Conservation (phyloP, 1,284 basidiomycete species). For the Retiboletus flavoniger region DNA sequence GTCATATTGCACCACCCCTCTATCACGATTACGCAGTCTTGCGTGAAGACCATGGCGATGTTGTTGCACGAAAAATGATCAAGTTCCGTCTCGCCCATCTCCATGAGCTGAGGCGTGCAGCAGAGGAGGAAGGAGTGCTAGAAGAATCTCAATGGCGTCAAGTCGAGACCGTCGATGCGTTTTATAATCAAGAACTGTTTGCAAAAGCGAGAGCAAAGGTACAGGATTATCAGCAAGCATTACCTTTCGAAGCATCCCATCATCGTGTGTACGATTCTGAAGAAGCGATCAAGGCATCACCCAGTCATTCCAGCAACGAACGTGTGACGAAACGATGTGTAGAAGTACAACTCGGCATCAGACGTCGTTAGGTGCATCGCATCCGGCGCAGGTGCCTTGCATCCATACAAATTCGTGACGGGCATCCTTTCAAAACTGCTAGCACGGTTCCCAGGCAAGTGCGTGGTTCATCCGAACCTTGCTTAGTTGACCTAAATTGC, state of each 20-base stretch:
- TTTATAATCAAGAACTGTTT: constrained; percentile 35
- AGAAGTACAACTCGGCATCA: constrained; percentile 41
- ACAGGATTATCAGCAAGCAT: constrained; percentile 37
- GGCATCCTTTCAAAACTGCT: constrained; percentile 41
- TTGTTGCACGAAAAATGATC: constrained; percentile 22
- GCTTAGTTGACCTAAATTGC: not conserved
- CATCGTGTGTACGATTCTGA: constrained; percentile 33
- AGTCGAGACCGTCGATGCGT: constrained; percentile 45
- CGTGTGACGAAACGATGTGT: not conserved
- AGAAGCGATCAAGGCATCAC: constrained; percentile 38
- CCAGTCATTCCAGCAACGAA: not conserved
- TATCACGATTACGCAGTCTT: constrained; percentile 30
- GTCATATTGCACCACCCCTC: constrained; percentile 28
- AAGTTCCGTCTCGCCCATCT: constrained; percentile 35
- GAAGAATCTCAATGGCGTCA: constrained; percentile 41
- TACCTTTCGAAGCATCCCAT: constrained; percentile 40
- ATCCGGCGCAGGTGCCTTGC: constrained; percentile 42
- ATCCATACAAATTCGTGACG: constrained; percentile 49
- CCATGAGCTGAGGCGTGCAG: constrained; percentile 26
- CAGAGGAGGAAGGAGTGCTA: constrained; percentile 32
- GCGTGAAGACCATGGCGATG: constrained; percentile 21
- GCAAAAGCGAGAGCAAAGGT: constrained; percentile 37
- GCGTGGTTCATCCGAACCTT: constrained; percentile 8
- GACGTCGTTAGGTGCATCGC: constrained; percentile 40
- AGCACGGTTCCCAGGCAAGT: constrained; percentile 38